Evolutionary conservation across 192 early-diverging fungal species (phyloP).

Genomic region (Backusella sp.): DNA sequence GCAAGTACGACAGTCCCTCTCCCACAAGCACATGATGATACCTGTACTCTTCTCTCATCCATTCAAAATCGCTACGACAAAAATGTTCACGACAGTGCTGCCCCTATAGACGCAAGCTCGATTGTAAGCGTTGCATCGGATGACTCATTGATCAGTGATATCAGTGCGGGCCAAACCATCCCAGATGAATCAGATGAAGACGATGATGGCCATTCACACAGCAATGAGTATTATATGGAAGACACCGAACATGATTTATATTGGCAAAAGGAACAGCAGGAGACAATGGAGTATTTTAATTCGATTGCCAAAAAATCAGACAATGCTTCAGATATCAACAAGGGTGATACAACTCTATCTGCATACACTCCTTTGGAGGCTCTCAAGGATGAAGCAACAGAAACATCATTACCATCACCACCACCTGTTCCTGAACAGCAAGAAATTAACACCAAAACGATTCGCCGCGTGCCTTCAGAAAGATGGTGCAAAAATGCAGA

Average conservation of each 20-base stretch:
- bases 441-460: not conserved
- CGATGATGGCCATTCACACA: slow-evolving; percentile 20
- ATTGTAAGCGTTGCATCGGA: slow-evolving; percentile 21
- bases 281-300: slow-evolving; percentile 8
- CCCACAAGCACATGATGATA: not conserved
- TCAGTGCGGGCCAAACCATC: slow-evolving; percentile 12
- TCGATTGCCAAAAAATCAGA: not conserved
- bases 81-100: not conserved
- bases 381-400: not conserved
- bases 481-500: slow-evolving; percentile 14
- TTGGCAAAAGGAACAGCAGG: slow-evolving; percentile 5
- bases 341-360: not conserved
- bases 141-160: slow-evolving; percentile 33
- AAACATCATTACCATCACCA: not conserved
- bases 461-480: slow-evolving; percentile 15
- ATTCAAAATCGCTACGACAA: not conserved
- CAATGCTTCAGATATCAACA: not conserved
- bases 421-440: not conserved
- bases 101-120: not conserved
- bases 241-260: not conserved
- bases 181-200: slow-evolving; percentile 22
- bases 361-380: not conserved
- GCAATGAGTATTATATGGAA: not conserved
- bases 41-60: not conserved
- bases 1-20: not conserved